A percentile compares a stretch with the other conserved stretches of the same genome.
Evolutionary conservation across 139 green algal species (phyloP).

Genomic region (Picochlorum sp.): DNA sequence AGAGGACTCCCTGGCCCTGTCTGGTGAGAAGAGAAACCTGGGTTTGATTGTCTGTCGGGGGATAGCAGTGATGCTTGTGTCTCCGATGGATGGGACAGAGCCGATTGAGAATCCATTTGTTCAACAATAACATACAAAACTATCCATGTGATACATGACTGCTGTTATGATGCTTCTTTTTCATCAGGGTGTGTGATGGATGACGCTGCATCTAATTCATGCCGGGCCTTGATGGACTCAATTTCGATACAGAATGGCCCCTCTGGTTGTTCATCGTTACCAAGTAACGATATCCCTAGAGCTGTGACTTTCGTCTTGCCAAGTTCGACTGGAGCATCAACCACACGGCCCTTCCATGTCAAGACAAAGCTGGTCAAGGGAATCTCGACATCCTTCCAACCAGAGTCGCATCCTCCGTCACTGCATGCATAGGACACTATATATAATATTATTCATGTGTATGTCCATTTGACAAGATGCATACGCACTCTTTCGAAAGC

Average conservation of each 20-base stretch:
- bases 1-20: constrained; percentile 74
- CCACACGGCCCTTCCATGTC: constrained; percentile 39
- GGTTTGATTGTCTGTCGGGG: constrained; percentile 82
- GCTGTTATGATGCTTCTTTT: background rate
- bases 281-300: constrained; percentile 38
- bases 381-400: constrained; percentile 40
- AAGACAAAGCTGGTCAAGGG: constrained; percentile 42
- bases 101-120: constrained; percentile 82
- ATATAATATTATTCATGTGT: too few species aligned
- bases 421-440: too few species aligned
- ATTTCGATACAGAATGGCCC: constrained; percentile 33
- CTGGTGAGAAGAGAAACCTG: constrained; percentile 68
- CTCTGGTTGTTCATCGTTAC: constrained; percentile 24
- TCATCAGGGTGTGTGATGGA: background rate
- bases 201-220: background rate
- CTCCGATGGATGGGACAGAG: constrained; percentile 73
- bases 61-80: constrained; percentile 87
- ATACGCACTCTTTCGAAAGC: constrained; percentile 28
- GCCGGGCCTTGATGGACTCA: constrained; percentile 28
- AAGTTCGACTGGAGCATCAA: constrained; percentile 35
- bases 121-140: background rate
- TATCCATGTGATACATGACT: constrained; percentile 5
- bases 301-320: constrained; percentile 32
- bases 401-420: background rate
- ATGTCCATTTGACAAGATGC: too few species aligned